Conservation (phyloP, 2,329 filamentous ascomycete genomes). For the Microascus cirrosus region DNA sequence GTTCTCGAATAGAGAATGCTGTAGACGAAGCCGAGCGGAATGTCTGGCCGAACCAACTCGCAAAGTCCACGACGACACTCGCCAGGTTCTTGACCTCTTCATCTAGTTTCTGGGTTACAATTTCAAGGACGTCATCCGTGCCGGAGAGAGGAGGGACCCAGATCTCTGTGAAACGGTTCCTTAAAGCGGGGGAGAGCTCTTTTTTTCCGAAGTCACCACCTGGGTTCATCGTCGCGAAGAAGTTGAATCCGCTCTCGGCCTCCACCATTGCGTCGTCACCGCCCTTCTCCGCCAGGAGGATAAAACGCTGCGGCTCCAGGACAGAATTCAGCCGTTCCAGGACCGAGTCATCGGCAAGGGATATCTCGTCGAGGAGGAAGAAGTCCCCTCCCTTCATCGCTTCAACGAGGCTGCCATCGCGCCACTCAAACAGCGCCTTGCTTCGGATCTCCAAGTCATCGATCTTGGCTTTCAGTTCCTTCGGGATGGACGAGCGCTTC, state of each 20-base stretch:
- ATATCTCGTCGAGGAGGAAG: conserved; percentile 96
- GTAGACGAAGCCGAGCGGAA: conserved; percentile 68
- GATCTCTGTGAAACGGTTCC: conserved; percentile 97
- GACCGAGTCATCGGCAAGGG: conserved; percentile 93
- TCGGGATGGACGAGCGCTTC: conserved; percentile 30
- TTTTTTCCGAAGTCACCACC: conserved; percentile 98
- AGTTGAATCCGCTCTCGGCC: conserved; percentile 75
- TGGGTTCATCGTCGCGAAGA: conserved; percentile 98
- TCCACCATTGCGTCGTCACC: conserved; percentile 69
- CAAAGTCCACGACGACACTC: conserved; percentile 68
- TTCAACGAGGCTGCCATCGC: conserved; percentile 83
- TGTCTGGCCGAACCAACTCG: conserved; percentile 79
- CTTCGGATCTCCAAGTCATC: conserved; percentile 44
- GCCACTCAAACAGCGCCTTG: conserved; percentile 92
- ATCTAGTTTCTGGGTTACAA: conserved; percentile 66
- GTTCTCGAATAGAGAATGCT: conserved; percentile 81
- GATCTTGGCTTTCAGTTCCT: conserved; percentile 34
- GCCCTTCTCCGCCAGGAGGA: conserved; percentile 90
- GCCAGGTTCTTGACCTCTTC: conserved; percentile 46
- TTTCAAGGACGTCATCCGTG: conserved; percentile 75
- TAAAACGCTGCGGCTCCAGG: conserved; percentile 74
- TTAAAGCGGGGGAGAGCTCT: conserved; percentile 85
- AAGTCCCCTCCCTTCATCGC: conserved; percentile 85
- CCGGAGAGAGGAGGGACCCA: conserved; percentile 90
- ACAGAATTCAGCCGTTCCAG: conserved; percentile 94